Percentiles rank a stretch among this genome's conserved stretches.
These are phyloP conservation scores for Coniferiporia weirii DNA, from an alignment of 1,284 basidiomycete species.

Conservation along the genomic window DNA sequence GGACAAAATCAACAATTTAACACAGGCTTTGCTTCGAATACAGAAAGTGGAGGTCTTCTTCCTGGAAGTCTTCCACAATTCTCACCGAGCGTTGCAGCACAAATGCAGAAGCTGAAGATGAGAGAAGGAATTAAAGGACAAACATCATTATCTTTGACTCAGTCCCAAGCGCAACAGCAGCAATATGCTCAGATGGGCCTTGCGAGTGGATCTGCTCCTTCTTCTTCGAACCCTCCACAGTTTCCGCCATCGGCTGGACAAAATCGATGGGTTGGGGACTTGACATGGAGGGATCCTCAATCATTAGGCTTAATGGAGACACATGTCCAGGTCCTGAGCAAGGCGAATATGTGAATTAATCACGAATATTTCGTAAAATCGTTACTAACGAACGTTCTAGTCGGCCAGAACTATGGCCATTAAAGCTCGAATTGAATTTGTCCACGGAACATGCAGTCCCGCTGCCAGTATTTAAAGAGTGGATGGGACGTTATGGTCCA, in stretches of 20 bases:
- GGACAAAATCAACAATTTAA: slow-evolving; percentile 5
- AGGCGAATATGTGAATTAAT: slow-evolving; percentile 28
- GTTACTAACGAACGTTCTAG: slow-evolving; percentile 29
- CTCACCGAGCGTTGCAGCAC: slow-evolving; percentile 32
- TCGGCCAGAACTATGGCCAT: slow-evolving; percentile 50
- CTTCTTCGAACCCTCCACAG: background rate
- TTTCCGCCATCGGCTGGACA: background rate
- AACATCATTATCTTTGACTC: slow-evolving; percentile 2
- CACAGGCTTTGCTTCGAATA: slow-evolving; percentile 13
- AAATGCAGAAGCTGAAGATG: slow-evolving; percentile 50
- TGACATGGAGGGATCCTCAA: slow-evolving; percentile 37
- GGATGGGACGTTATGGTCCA: slow-evolving; percentile 39
- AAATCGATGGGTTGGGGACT: slow-evolving; percentile 43
- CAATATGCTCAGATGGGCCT: slow-evolving; percentile 13
- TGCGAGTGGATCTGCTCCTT: slow-evolving; percentile 14
- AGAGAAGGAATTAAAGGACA: slow-evolving; percentile 29
- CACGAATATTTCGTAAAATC: background rate
- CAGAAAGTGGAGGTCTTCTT: slow-evolving; percentile 17
- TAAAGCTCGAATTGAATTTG: slow-evolving; percentile 37
- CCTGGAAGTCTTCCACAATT: slow-evolving; percentile 3
- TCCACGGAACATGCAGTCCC: slow-evolving; percentile 40
- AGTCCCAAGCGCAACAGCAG: background rate
- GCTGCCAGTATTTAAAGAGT: slow-evolving; percentile 37
- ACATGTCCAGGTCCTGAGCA: slow-evolving; percentile 28
- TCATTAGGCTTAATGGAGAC: slow-evolving; percentile 27